Evolutionary conservation across 441 rosid genomes (phyloP), one percentile per base, ranked within the genome.

Genomic region (Populus tomentosa): DNA sequence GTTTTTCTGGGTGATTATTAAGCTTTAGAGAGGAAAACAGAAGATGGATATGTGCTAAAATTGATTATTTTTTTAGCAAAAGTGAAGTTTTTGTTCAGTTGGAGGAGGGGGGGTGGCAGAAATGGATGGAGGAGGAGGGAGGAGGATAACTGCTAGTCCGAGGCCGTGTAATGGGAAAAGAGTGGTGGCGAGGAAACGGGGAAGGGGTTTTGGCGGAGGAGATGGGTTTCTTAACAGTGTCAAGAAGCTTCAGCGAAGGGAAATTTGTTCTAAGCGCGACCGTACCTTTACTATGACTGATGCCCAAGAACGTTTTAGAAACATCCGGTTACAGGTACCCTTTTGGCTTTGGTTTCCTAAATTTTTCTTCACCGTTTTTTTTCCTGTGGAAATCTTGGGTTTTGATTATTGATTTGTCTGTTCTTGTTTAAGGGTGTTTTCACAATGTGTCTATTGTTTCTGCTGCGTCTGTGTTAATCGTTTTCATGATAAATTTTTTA

Each of bases 211-310:
- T 30, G 75, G 75, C 30, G 66, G 62, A 18, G 36, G 64, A 6
- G 87, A 88, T 74, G 88, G 90, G 24, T 84, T 84, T 75, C 79
- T 88, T 61, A 90, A 89, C 69, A 87, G 87, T 67, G 91, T 89
- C 35, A 88, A 87, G 79, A 90, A 90, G 88, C 91, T 90, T 75
- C 91, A 89, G 74, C 85, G 92, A 69, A 83, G 91, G 20, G 91
- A 90, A 80, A 90, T 90, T 79, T 84, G 85, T 10, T 90, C 92
- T 36, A 84, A 83, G 82, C 79, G 79, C 69, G 88, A 86, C 79
- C 87, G 89, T 26, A 79, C 83, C 72, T 90, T 89, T 84, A 82
- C 85, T 71, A 85, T 88, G 73, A 86, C 80, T 82, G 84, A 87
- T 33, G 87, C 91, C 53, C 89, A 89, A 74, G 90, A 90, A 78